phyloP scores from a whole-genome alignment of 2,329 filamentous ascomycete genomes.

The Westerdykella sp. region DNA sequence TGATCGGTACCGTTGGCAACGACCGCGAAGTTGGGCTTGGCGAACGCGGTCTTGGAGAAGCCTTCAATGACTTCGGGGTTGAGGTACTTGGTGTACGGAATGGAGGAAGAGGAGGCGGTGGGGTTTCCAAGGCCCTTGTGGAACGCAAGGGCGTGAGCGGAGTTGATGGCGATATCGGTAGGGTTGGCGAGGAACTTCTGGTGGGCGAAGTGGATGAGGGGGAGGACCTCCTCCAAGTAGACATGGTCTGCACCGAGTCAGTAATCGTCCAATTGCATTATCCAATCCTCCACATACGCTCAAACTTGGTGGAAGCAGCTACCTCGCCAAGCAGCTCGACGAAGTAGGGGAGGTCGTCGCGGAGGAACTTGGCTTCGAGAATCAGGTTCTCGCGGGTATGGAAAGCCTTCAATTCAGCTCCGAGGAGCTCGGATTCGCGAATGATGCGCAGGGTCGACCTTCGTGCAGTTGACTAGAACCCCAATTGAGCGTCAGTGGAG shows the following conservation, averaged over 20 bases:
- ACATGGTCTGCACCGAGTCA: conserved; percentile 63
- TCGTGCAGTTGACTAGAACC: conserved; percentile 69
- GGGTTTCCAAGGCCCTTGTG: conserved; percentile 84
- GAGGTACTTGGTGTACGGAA: conserved; percentile 73
- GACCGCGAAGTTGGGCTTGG: conserved; percentile 84
- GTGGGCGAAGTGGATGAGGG: conserved; percentile 71
- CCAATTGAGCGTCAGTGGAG: conserved; percentile 26
- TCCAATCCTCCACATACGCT: conserved; percentile 43
- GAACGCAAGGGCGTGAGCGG: conserved; percentile 81
- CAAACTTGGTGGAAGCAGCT: conserved; percentile 79
- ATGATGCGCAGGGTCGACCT: conserved; percentile 88
- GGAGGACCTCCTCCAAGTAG: conserved; percentile 80
- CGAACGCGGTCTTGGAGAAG: conserved; percentile 74
- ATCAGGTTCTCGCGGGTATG: conserved; percentile 92
- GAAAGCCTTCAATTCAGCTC: conserved; percentile 78
- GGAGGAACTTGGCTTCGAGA: conserved; percentile 88
- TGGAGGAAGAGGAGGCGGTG: conserved; percentile 64
- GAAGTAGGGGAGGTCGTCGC: conserved; percentile 95
- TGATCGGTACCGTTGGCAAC: conserved; percentile 82
- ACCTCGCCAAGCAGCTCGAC: conserved; percentile 92
- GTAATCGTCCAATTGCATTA: conserved; percentile 4
- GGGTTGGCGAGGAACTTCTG: conserved; percentile 59
- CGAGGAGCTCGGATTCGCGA: conserved; percentile 91
- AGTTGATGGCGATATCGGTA: conserved; percentile 71
- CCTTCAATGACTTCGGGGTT: conserved; percentile 66